phyloP scores from a whole-genome alignment of 2,329 filamentous ascomycete species.

The Colletotrichum simmondsii region DNA sequence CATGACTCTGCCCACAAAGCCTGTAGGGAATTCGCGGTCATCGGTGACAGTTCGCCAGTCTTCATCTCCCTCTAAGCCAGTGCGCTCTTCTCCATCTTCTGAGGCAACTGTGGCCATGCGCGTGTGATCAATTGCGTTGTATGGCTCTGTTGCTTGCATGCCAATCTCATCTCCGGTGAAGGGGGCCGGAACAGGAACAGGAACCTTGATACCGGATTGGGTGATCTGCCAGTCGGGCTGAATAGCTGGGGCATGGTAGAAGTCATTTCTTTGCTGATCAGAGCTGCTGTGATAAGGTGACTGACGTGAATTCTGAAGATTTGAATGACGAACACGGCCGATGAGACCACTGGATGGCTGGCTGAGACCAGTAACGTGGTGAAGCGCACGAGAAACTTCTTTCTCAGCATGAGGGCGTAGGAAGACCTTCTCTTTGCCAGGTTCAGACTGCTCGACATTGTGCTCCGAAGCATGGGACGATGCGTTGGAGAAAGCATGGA shows the following conservation, averaged over 20 bases:
- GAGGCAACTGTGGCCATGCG: constrained; percentile 5
- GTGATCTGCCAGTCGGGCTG: constrained; percentile 25
- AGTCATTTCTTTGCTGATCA: constrained; percentile 1
- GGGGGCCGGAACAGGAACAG: background rate
- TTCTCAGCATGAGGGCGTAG: constrained; percentile 24
- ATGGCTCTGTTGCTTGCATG: constrained; percentile 13
- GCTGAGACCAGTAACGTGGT: constrained; percentile 23
- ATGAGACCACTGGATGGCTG: constrained; percentile 32
- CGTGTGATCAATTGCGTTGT: constrained; percentile 16
- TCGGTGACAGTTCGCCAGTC: constrained; percentile 35
- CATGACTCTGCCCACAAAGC: constrained; percentile 25
- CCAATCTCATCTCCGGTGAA: background rate
- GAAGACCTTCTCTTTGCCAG: constrained; percentile 19
- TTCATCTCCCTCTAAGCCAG: constrained; percentile 18
- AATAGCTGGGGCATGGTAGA: constrained; percentile 33
- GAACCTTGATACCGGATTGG: constrained; percentile 26
- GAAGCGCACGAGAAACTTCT: constrained; percentile 33
- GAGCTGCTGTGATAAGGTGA: background rate
- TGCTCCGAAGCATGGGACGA: constrained; percentile 27
- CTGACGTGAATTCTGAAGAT: background rate
- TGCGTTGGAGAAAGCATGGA: constrained; percentile 23
- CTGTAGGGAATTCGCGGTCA: constrained; percentile 8
- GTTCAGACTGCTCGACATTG: constrained; percentile 5
- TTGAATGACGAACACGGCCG: background rate
- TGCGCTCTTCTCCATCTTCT: constrained; percentile 1